These are phyloP conservation scores for Calamus simplicifolius DNA, from an alignment of 176 grass and related monocot genomes.

Conservation along the genomic window DNA sequence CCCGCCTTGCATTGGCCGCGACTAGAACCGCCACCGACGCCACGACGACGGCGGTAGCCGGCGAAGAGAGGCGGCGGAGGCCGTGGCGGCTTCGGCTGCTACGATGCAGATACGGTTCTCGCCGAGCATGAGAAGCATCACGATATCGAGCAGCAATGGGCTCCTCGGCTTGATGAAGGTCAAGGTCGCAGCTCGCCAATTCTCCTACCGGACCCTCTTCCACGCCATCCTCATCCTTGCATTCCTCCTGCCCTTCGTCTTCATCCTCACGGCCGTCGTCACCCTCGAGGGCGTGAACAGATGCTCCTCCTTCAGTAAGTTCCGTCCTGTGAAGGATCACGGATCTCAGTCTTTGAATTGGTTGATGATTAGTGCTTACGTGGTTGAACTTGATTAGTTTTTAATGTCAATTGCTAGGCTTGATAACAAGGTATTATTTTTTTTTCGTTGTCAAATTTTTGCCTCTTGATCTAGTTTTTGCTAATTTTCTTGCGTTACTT, in stretches of 20 bases:
- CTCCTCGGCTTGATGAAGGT: constrained; percentile 91
- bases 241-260: constrained; percentile 82
- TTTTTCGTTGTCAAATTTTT: too few species aligned
- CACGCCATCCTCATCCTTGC: constrained; percentile 91
- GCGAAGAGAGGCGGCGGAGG: constrained; percentile 1
- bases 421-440: too few species aligned
- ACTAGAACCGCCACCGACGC: background rate
- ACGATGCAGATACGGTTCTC: constrained; percentile 99
- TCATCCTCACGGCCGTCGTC: constrained; percentile 84
- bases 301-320: constrained; percentile 84
- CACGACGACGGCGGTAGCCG: constrained; percentile 6
- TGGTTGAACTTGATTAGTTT: too few species aligned
- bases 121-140: constrained; percentile 98
- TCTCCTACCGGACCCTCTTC: constrained; percentile 94
- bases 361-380: too few species aligned
- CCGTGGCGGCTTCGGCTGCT: constrained; percentile 20
- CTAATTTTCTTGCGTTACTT: too few species aligned
- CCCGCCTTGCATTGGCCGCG: background rate
- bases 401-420: too few species aligned
- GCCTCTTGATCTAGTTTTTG: too few species aligned
- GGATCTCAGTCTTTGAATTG: too few species aligned
- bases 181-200: constrained; percentile 67
- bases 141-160: constrained; percentile 86
- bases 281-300: constrained; percentile 93
- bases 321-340: background rate